Conservation (phyloP, 2,329 filamentous ascomycete species). For the Remersonia thermophila region DNA sequence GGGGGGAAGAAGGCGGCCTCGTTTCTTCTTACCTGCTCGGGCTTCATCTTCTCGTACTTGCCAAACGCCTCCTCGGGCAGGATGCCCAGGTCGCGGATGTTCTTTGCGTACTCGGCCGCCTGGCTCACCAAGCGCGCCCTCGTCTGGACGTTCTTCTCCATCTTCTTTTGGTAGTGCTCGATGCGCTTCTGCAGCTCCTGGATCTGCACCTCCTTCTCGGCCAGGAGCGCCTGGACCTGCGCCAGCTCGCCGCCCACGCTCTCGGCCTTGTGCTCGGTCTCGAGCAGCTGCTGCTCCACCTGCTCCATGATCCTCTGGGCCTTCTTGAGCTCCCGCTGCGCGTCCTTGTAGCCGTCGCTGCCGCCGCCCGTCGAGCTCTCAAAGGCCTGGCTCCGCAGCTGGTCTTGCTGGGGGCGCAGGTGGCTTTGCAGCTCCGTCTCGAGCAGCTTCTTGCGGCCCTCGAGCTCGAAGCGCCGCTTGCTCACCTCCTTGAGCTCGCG, state of each 20-base stretch:
- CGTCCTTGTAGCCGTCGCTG: slow-evolving; percentile 59
- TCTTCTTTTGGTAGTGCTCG: slow-evolving; percentile 57
- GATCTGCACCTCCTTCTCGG: slow-evolving; percentile 56
- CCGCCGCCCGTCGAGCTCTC: slow-evolving; percentile 48
- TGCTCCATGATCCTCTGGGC: slow-evolving; percentile 54
- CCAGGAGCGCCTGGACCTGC: slow-evolving; percentile 42
- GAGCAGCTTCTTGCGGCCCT: slow-evolving; percentile 67
- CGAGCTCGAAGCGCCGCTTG: slow-evolving; percentile 60
- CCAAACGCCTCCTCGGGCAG: slow-evolving; percentile 88
- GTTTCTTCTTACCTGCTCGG: slow-evolving; percentile 54
- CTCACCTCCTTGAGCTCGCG: slow-evolving; percentile 67
- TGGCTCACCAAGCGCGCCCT: slow-evolving; percentile 69
- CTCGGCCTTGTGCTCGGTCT: slow-evolving; percentile 63
- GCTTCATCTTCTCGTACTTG: slow-evolving; percentile 74
- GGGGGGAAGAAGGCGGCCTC: too few relatives aligned
- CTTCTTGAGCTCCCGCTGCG: slow-evolving; percentile 69
- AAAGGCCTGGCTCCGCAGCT: slow-evolving; percentile 64
- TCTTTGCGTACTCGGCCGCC: slow-evolving; percentile 69
- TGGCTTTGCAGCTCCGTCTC: slow-evolving; percentile 87
- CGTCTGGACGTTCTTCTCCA: slow-evolving; percentile 86
- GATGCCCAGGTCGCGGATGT: slow-evolving; percentile 85
- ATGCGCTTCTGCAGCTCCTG: slow-evolving; percentile 78
- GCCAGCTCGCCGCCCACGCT: slow-evolving; percentile 36
- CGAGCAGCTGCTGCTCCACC: slow-evolving; percentile 55
- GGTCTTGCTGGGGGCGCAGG: slow-evolving; percentile 73